Evolutionary conservation across 1,284 basidiomycete species (phyloP), one percentile per base, ranked within the genome.

Genomic region (Leccinum subfulvum): DNA sequence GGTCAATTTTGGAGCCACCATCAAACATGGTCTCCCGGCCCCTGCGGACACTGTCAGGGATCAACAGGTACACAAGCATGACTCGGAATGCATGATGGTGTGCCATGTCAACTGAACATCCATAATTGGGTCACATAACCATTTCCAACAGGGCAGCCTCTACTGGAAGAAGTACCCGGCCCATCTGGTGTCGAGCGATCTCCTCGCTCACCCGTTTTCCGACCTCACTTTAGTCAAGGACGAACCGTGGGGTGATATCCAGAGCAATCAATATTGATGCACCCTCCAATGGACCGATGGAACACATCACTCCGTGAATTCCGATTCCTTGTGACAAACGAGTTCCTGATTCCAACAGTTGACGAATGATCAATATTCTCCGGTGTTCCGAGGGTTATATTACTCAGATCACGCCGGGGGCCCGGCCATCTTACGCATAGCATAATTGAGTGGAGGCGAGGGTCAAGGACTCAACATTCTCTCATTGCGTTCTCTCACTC

Each of bases 31-130:
- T 7, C 28, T 11, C 21, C 33, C 8, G 30, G 30, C 10, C 18
- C 47, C 18, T 52, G 23, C 23, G 51, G 23, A 52, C 13, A 26
- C 47, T 21, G 18, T 13, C 18, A 21, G 11, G 47, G 62, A 64
- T 62, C 61, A 62, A 30, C 61, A 64, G 61, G 60, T 35, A 39
- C 37, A 39, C 10, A 28, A 14, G 35, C 18, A 59, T 21, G 55
- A 58, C 13, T 49, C 11, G 47, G 18, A 49, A 37, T 2, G n/a
- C 23, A 39, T 39, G 58, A 59, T 26, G n/a, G n/a, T 10, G 33
- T 41, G n/a, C 37, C 18, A n/a, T 41, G 58, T 60, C 57, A 59
- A 30, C 13, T 28, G 16, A 18, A n/a, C 23, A 14, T 39, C 28
- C 4, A 26, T 26, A 11, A 28, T 18, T 23, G 23, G 23, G 21